Evolutionary conservation across 352 stramenopile genomes (phyloP), one percentile per base, ranked within the genome.

Genomic region (Pythium folliculosum): DNA sequence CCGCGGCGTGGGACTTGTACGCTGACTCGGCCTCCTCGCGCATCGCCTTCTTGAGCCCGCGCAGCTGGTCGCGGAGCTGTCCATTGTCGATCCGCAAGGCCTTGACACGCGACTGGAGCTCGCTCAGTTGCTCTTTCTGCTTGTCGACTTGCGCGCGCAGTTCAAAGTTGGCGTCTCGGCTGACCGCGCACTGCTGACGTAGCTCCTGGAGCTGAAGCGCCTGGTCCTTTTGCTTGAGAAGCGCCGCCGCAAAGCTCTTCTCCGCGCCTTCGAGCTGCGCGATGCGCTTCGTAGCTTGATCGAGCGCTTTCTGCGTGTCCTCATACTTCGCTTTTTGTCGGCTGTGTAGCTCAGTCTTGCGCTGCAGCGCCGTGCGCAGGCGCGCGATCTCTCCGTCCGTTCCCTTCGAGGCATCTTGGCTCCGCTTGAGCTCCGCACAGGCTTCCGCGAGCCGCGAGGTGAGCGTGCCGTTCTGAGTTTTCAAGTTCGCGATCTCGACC

Each of bases 281-380:
- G 17, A 74, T 38, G 17, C 73, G 77, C 30, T 75, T 69, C 1
- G 40, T 37, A 4, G 57, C 55, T 21, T 63, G 55, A 10, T 84
- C 65, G 13, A 86, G 51, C 13, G 79, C 75, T 7, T 67, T 54
- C 19, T 78, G 64, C 17, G 79, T 64, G 10, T 53, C 63, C 0
- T 71, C 60, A 0, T 66, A 53, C 44, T 78, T 84, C 0, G 12
- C 10, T 53, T 86, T 90, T 43, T 82, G 77, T n/a, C 73, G 62
- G 0, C 52, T 47, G 5, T 88, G 57, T 19, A 90, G 54, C 32
- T 90, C 79, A 5, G 70, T 72, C 55, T 90, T 90, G 4, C 81
- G 76, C 55, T 87, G 76, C 5, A 82, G 23, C 13, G 79, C 69
- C 22, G 70, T 56, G 19, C 77, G 76, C 17, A 79, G 14, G 2